phyloP scores from a whole-genome alignment of 2,329 filamentous ascomycete species.

The Fusarium siculi region DNA sequence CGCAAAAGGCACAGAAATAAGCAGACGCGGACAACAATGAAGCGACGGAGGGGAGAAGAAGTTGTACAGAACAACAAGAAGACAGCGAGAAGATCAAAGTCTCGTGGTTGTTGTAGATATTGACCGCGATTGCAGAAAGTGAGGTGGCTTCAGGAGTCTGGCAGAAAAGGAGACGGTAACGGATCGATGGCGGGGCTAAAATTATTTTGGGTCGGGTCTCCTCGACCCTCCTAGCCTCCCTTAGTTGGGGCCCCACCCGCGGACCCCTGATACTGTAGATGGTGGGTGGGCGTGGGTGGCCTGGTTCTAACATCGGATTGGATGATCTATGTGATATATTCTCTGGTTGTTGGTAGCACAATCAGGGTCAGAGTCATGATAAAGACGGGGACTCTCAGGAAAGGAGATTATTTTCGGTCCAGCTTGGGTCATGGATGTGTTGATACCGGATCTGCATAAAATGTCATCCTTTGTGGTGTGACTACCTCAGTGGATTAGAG shows the following conservation, averaged over 20 bases:
- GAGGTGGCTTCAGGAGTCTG: constrained; percentile 40
- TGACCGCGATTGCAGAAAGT: constrained; percentile 38
- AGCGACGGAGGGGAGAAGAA: constrained; percentile 35
- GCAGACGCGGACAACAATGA: constrained; percentile 35
- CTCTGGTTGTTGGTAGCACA: constrained; percentile 7
- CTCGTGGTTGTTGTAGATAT: constrained; percentile 46
- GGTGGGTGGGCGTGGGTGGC: constrained; percentile 15
- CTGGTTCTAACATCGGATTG: constrained; percentile 13
- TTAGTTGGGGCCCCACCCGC: constrained; percentile 16
- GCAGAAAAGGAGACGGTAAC: constrained; percentile 50
- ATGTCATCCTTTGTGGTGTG: background rate
- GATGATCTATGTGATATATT: constrained; percentile 19
- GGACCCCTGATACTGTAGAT: constrained; percentile 15
- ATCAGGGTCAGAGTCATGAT: constrained; percentile 11
- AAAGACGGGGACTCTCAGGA: background rate
- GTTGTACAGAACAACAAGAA: constrained; percentile 41
- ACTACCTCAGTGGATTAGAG: background rate
- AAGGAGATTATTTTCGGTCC: background rate
- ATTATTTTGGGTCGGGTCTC: constrained; percentile 51
- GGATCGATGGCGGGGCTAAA: constrained; percentile 56
- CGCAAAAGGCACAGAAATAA: constrained; percentile 24
- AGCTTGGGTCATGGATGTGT: background rate
- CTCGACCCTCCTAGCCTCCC: constrained; percentile 22
- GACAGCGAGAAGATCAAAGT: constrained; percentile 41
- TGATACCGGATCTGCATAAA: background rate